These are phyloP conservation scores for Pleurotus pulmonarius DNA, from an alignment of 768 basidiomycete genomes.

Conservation along the genomic window DNA sequence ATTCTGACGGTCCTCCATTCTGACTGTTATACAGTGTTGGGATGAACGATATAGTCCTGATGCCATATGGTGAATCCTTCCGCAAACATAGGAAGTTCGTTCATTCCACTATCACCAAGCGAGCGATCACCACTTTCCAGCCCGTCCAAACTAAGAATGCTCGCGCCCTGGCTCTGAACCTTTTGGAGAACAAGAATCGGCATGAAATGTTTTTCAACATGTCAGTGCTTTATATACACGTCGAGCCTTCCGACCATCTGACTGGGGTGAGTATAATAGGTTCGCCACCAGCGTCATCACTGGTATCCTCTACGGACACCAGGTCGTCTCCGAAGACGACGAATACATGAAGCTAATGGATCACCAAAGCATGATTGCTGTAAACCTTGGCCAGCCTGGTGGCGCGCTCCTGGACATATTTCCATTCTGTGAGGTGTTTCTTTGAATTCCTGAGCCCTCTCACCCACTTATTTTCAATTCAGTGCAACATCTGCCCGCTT, in stretches of 20 bases:
- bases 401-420: slow-evolving; percentile 13
- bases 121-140: slow-evolving; percentile 30
- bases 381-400: slow-evolving; percentile 9
- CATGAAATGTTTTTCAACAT: neutral
- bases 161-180: slow-evolving; percentile 20
- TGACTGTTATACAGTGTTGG: neutral
- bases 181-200: neutral
- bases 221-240: neutral
- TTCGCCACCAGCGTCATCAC: slow-evolving; percentile 12
- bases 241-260: too few relatives aligned
- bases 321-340: slow-evolving; percentile 16
- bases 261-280: neutral
- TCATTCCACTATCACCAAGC: slow-evolving; percentile 43
- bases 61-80: slow-evolving; percentile 35
- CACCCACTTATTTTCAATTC: neutral
- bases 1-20: neutral
- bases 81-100: slow-evolving; percentile 51
- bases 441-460: neutral
- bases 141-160: slow-evolving; percentile 41
- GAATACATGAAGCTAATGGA: slow-evolving; percentile 17
- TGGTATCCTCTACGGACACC: slow-evolving; percentile 18
- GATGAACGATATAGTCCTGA: neutral
- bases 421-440: slow-evolving; percentile 1
- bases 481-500: slow-evolving; percentile 18
- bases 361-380: slow-evolving; percentile 11